Evolutionary conservation across 2,329 filamentous ascomycete species (phyloP), one percentile per base, ranked within the genome.

Genomic region (Aspergillus sp.): DNA sequence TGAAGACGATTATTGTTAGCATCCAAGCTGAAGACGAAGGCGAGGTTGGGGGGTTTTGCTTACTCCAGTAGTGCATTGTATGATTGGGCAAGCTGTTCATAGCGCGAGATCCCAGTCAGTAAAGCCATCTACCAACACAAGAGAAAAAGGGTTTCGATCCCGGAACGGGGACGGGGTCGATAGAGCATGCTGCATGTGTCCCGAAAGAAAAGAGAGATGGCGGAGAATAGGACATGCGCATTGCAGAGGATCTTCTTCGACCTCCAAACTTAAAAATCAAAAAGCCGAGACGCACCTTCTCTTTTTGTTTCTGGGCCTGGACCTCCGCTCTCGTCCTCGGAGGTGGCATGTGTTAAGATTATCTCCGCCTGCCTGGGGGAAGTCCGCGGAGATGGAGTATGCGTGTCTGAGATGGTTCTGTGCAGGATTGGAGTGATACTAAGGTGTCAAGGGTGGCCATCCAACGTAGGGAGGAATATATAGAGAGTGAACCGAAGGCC

Each of bases 21-120:
- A 51, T 32, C 5, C 45, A n/a, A 36, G 21, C 39, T 39, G 43
- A 36, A 48, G 13, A 12, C 5, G 59, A 45, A 17, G 36, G 47
- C 43, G 12, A 8, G 21, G 19, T 12, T 17, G 39, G 45, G 13
- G 13, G 47, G 48, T 5, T 36, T 52, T 51, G 80, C 90, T 80
- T 87, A 96, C 92, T 96, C 90, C 72, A 99, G 87, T 72, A 99
- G 86, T 80, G 96, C 91, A 82, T 96, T 91, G 81, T 99, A 99
- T 69, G 95, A 98, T 79, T 89, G 91, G 76, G 93, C 92, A 83
- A 99, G 93, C 93, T 97, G 78, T 74, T 63, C 9, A 51, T 43
- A 38, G 50, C 45, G 62, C 43, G 47, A 45, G 38, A 21, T 3
- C 52, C 23, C 38, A 6, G 19, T 55, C 28, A 55, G 41, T 55